Conservation (phyloP, 2,329 filamentous ascomycete genomes). For the Curvularia eragrostidis region DNA sequence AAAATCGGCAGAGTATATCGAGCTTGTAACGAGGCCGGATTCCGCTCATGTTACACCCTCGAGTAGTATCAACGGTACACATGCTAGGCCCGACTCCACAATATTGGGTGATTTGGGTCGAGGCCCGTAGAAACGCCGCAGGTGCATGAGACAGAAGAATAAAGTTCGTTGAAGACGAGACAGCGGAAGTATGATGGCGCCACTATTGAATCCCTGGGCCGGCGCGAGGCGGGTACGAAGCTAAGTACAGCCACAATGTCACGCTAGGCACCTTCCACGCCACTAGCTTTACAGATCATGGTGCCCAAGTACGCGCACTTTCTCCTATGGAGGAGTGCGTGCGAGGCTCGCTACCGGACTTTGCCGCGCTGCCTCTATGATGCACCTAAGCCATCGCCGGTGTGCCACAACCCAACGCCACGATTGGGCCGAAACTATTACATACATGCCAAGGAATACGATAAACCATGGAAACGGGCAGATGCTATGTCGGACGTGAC, state of each 20-base stretch:
- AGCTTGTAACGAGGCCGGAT: conserved; percentile 9
- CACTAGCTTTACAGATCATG: neutral
- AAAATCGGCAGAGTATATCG: conserved; percentile 2
- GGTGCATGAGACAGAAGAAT: neutral
- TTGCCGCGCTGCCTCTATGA: neutral
- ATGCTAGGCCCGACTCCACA: neutral
- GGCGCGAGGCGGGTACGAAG: neutral
- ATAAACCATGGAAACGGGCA: neutral
- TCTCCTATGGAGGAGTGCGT: neutral
- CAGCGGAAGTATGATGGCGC: neutral
- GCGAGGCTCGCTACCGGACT: neutral
- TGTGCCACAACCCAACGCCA: neutral
- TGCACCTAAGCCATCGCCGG: neutral
- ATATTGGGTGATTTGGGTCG: neutral
- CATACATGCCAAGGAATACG: neutral
- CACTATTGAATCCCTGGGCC: neutral
- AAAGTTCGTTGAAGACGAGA: neutral
- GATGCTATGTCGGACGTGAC: neutral
- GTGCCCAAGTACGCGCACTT: neutral
- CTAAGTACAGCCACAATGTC: neutral
- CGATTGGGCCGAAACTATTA: neutral
- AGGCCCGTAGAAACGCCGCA: neutral
- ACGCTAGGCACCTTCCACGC: neutral
- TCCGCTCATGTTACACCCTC: conserved; percentile 7
- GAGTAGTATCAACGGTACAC: neutral